Conservation (phyloP, 331 rosid genomes). For the Acacia pycnantha region DNA sequence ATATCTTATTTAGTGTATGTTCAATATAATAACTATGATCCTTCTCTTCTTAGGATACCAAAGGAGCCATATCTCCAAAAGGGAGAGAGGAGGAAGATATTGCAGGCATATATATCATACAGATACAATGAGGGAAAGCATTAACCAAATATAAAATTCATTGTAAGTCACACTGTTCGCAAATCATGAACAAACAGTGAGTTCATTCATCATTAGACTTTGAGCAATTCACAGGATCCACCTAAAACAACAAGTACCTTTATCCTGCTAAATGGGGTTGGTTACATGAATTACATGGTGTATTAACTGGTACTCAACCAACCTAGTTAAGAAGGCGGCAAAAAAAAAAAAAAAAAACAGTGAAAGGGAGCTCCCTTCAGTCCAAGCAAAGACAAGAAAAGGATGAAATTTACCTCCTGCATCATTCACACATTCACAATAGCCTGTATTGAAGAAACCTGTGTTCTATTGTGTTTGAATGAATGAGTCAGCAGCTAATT, state of each 20-base stretch:
- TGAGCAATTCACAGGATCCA: not conserved
- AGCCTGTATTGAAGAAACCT: conserved; percentile 14
- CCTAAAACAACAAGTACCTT: not conserved
- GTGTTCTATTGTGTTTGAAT: conserved; percentile 63
- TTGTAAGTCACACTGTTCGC: not conserved
- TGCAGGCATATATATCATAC: not conserved
- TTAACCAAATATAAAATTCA: not conserved
- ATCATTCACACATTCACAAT: conserved; percentile 71
- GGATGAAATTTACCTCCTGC: conserved; percentile 66
- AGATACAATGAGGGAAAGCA: not conserved
- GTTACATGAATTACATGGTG: not conserved
- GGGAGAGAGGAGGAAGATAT: not conserved
- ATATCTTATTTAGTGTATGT: too few relatives aligned
- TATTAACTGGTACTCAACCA: not conserved
- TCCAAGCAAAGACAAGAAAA: conserved; percentile 69
- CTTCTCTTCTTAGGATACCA: not conserved
- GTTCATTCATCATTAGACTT: not conserved
- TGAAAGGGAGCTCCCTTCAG: conserved; percentile 85
- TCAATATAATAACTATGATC: not conserved
- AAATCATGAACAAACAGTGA: not conserved
- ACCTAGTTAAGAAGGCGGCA: not conserved
- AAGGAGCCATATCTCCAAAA: not conserved
- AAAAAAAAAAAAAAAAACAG: not conserved
- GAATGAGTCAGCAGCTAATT: conserved; percentile 81
- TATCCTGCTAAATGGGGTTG: not conserved